Conservation (phyloP, 257 asterid species). For the Mentha longifolia region DNA sequence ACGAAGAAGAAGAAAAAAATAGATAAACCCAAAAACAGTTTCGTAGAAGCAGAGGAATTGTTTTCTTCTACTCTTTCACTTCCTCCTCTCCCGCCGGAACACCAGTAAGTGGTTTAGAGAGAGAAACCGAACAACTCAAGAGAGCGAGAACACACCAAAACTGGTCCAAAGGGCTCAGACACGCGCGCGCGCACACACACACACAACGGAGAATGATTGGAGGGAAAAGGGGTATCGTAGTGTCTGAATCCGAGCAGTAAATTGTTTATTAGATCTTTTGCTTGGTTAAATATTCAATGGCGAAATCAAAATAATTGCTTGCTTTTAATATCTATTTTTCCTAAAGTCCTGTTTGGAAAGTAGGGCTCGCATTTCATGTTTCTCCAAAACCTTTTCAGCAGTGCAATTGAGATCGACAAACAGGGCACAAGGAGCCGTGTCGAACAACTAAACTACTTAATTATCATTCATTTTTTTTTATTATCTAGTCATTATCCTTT, state of each 20-base stretch:
- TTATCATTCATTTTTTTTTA: background rate
- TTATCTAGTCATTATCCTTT: background rate
- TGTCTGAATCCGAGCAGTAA: slow-evolving; percentile 30
- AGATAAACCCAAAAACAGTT: slow-evolving; percentile 39
- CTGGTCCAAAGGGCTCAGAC: slow-evolving; percentile 31
- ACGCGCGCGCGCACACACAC: background rate
- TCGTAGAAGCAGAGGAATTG: slow-evolving; percentile 86
- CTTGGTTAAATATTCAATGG: slow-evolving; percentile 26
- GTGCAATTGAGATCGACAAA: background rate
- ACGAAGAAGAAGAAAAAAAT: background rate
- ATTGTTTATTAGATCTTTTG: slow-evolving; percentile 34
- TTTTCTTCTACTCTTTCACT: slow-evolving; percentile 86
- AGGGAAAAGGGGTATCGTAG: slow-evolving; percentile 44
- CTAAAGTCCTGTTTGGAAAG: slow-evolving; percentile 18
- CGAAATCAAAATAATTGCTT: slow-evolving; percentile 25
- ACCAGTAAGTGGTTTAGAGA: slow-evolving; percentile 41
- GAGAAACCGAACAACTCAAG: slow-evolving; percentile 21
- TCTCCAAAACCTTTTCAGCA: slow-evolving; percentile 7
- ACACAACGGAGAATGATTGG: slow-evolving; percentile 64
- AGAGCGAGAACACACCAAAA: background rate
- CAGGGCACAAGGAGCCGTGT: slow-evolving; percentile 10
- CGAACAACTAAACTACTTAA: background rate
- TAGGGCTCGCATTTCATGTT: slow-evolving; percentile 9
- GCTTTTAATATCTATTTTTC: background rate
- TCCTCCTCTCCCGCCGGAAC: slow-evolving; percentile 78